A percentile compares a stretch with the other conserved stretches of the same genome.
Evolutionary conservation across 202 grass and related monocot genomes (phyloP).

Genomic region (Cymbopogon flexuosus): DNA sequence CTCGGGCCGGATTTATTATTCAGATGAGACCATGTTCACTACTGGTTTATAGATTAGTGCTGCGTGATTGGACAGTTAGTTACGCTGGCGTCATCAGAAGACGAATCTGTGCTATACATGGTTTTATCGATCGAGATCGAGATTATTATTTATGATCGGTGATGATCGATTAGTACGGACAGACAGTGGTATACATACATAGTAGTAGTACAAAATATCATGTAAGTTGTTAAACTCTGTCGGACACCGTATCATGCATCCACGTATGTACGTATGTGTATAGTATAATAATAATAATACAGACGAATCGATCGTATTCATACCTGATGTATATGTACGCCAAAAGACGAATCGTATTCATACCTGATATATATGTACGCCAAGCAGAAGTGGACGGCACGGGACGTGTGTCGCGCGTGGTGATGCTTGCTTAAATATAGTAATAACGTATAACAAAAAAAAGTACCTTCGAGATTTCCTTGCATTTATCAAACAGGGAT

Average conservation of each 20-base stretch:
- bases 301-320: background rate
- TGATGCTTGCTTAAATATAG: background rate
- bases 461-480: no score
- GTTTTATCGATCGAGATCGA: background rate
- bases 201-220: background rate
- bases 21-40: background rate
- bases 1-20: background rate
- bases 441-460: no score
- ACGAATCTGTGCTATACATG: background rate
- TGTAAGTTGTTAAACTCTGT: slow-evolving; percentile 15
- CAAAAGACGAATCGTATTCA: background rate
- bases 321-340: background rate
- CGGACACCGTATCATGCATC: background rate
- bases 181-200: background rate
- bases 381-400: background rate
- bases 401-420: background rate
- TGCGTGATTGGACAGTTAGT: slow-evolving; percentile 1
- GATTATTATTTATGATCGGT: background rate
- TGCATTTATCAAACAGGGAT: no score
- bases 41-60: background rate
- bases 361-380: background rate
- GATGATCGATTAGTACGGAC: background rate
- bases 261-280: background rate
- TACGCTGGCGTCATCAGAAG: background rate
- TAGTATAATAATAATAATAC: background rate